Evolutionary conservation across 2,329 filamentous ascomycete species (phyloP).

Genomic region (Emmonsiellopsis sp.): DNA sequence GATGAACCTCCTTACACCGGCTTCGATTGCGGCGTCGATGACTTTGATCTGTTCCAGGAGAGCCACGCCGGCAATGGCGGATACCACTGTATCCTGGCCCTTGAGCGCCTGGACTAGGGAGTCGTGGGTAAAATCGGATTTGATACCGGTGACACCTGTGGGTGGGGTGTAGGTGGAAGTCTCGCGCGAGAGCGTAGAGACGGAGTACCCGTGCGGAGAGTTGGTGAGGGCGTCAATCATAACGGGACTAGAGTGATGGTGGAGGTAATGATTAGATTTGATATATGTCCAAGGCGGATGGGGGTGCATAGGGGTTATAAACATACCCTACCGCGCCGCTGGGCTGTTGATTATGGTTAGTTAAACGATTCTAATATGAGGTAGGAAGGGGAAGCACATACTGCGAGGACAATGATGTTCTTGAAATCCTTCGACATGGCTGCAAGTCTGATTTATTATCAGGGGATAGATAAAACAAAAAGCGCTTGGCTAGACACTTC

Average conservation of each 20-base stretch:
- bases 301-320: too few relatives aligned
- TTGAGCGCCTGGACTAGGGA: slow-evolving; percentile 14
- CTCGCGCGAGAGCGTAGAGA: slow-evolving; percentile 12
- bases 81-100: slow-evolving; percentile 15
- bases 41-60: slow-evolving; percentile 3
- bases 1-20: slow-evolving; percentile 6
- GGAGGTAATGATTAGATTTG: too few relatives aligned
- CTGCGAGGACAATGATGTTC: too few relatives aligned
- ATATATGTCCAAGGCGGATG: too few relatives aligned
- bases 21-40: slow-evolving; percentile 8
- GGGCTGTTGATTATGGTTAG: too few relatives aligned
- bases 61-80: slow-evolving; percentile 7
- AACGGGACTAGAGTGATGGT: neutral
- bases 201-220: slow-evolving; percentile 10
- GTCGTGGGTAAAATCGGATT: slow-evolving; percentile 15
- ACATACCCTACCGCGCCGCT: too few relatives aligned
- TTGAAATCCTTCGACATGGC: too few relatives aligned
- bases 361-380: too few relatives aligned
- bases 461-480: too few relatives aligned
- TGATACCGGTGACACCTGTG: slow-evolving; percentile 7
- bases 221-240: slow-evolving; percentile 7
- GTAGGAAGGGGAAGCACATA: too few relatives aligned
- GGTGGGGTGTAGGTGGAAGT: slow-evolving; percentile 9
- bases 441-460: too few relatives aligned
- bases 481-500: too few relatives aligned